Evolutionary conservation across 352 stramenopile species (phyloP).

Genomic region (Phytophthora quininea): DNA sequence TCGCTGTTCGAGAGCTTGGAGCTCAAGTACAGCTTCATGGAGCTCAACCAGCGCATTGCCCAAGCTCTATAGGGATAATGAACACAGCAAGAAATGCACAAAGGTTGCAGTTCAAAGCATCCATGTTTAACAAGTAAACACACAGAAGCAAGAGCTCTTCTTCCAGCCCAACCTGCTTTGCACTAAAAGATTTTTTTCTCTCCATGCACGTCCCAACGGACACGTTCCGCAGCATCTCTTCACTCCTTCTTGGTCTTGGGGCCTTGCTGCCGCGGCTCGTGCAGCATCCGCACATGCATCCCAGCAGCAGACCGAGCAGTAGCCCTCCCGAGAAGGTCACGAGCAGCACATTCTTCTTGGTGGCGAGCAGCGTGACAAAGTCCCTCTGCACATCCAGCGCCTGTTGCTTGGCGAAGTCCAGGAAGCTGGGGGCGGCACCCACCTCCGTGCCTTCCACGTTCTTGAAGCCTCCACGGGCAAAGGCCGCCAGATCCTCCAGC

Average conservation of each 20-base stretch:
- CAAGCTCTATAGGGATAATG: conserved; percentile 31
- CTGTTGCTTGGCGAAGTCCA: conserved; percentile 50
- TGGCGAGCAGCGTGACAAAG: conserved; percentile 67
- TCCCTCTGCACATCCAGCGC: conserved; percentile 60
- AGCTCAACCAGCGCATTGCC: conserved; percentile 54
- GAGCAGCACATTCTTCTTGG: conserved; percentile 87
- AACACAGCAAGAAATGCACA: background rate
- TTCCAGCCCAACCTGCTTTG: background rate
- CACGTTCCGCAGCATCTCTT: background rate
- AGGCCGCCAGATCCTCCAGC: conserved; percentile 60
- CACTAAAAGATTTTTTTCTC: background rate
- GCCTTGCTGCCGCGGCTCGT: conserved; percentile 46
- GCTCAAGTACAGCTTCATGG: conserved; percentile 86
- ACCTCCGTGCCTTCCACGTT: conserved; percentile 43
- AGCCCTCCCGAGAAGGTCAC: conserved; percentile 74
- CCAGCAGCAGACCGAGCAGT: conserved; percentile 69
- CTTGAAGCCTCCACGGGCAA: conserved; percentile 71
- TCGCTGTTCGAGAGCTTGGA: conserved; percentile 83
- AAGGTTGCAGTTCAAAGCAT: background rate
- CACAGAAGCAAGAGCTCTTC: background rate
- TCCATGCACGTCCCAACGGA: background rate
- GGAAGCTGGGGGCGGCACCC: conserved; percentile 32
- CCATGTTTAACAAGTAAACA: conserved; percentile 26
- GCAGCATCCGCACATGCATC: conserved; percentile 76
- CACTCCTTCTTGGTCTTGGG: conserved; percentile 72